Percentiles rank a stretch among this genome's conserved stretches.
Evolutionary conservation across 345 rosid genomes (phyloP).

Genomic region (Populus deltoides): DNA sequence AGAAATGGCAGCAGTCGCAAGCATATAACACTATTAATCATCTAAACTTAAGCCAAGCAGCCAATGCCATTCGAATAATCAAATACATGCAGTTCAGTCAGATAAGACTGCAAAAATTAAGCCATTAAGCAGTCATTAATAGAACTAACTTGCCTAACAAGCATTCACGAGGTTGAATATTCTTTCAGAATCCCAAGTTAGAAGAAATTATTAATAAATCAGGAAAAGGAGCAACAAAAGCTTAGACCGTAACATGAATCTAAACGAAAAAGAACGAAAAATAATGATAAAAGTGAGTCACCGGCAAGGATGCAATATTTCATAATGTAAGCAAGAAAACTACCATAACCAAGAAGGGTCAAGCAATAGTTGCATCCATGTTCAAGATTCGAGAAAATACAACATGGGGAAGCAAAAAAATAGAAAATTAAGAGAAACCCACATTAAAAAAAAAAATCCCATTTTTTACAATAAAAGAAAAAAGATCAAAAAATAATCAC

Average conservation of each 20-base stretch:
- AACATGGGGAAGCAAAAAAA: not conserved
- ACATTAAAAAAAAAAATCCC: not conserved
- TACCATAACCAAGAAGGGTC: not conserved
- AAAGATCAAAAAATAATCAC: not conserved
- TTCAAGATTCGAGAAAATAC: not conserved
- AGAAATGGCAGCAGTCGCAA: not conserved
- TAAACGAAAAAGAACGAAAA: not conserved
- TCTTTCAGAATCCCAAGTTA: not conserved
- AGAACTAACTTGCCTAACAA: conserved; percentile 21
- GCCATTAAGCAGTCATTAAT: not conserved
- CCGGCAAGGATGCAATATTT: not conserved
- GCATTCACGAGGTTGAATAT: not conserved
- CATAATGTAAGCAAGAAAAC: not conserved
- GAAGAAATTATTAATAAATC: not conserved
- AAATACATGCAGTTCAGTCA: not conserved
- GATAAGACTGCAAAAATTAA: not conserved
- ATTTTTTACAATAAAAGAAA: not conserved
- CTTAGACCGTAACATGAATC: no score
- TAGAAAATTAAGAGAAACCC: conserved; percentile 1
- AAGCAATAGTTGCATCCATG: not conserved
- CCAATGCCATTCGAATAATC: not conserved
- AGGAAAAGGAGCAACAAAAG: not conserved
- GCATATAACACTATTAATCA: not conserved
- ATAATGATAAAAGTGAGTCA: not conserved
- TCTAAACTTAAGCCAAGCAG: not conserved